Base-by-base conservation (phyloP, 768 basidiomycete species). In the Xerocomellus amylosporus region DNA sequence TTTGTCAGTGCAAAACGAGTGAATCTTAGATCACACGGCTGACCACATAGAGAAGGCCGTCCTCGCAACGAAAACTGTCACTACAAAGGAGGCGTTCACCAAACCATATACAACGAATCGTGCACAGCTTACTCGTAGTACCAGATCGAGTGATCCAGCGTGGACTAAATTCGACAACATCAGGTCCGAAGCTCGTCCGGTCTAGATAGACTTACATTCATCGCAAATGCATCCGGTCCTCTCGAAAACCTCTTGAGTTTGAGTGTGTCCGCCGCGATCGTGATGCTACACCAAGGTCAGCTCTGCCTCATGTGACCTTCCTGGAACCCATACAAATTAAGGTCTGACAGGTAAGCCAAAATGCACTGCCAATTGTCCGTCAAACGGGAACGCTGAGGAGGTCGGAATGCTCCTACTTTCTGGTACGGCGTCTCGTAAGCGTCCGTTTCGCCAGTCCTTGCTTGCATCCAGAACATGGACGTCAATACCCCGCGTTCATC, bases 21-120 rank as follows among this genome's bases (percentile, higher is more conserved):
- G 20, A 33, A 9, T 6, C 20, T 14, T 8, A 3, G 17, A 34
- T 24, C 45, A 4, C 51, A 39, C 9, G 24, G 70, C 84, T 55
- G 60, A 89, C 90, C 49, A 86, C 85, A 61, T 90, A 88, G 50
- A 93, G 78, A 31, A 93, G 59, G 83, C 90, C 93, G 54, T 92
- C 86, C 26, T 85, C 85, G 63, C 87, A 89, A 64, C 89, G 77
- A 61, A 93, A 89, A 44, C 79, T 71, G 61, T 92, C 78, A 59
- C 89, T 91, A 59, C 31, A 17, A 43, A 56, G 45, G 17, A 13
- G 17, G 20, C 45, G 38, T 50, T 57, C 38, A 54, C 54, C 49
- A 44, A 36, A 38, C 28, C 36, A 10, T 40, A 3, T 44, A 49
- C 20, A 36, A 47, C 19, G 28, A 47, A 5, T 47, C 10, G 15